Base-by-base conservation (phyloP, 2,329 filamentous ascomycete genomes). In the Aspergillus amoenus region DNA sequence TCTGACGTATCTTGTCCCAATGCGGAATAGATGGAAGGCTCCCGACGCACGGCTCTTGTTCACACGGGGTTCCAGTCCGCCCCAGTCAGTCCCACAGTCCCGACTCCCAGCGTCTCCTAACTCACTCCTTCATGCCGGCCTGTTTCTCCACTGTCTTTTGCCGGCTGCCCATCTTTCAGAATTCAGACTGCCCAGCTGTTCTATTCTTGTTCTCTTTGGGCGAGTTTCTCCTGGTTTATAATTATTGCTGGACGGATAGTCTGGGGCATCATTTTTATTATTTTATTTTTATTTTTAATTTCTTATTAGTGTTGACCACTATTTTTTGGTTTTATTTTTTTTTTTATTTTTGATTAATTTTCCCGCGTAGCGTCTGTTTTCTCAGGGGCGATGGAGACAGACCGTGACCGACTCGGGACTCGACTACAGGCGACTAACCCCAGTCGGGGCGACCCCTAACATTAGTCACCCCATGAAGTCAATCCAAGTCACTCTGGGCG, bases 341-440 rank as follows among this genome's bases (percentile, higher is more conserved):
- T 15, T 32, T 32, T 32, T 37, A 37, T 21, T 47, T 34, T 15
- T 15, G 27, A 30, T 30, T 30, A 30, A 30, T 47, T n/a, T 18
- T 17, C 34, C 34, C 34, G 34, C 34, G 34, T 37, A 13, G 43
- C 17, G n/a, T 39, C 41, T 30, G 27, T 9, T 11, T 9, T 30
- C 27, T 30, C 27, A 30, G 32, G 42, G 50, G 46, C 46, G 46
- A 37, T 48, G 46, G 34, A 40, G 27, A 13, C 22, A 41, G 48
- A 27, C 30, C 17, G 50, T 52, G 50, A 52, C 50, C 49, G 17
- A 52, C 13, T 52, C 18, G 32, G 41, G 41, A 52, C 30, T 52
- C 41, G 50, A 52, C 50, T 39, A 45, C 46, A 48, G 47, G 15
- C 34, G 21, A 13, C 47, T 40, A 52, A 17, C 30, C 27, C 48